A percentile compares a stretch with the other conserved stretches of the same genome.
Conservation (phyloP, 805 yeast species). For the Nakazawaea laoshanensis region DNA sequence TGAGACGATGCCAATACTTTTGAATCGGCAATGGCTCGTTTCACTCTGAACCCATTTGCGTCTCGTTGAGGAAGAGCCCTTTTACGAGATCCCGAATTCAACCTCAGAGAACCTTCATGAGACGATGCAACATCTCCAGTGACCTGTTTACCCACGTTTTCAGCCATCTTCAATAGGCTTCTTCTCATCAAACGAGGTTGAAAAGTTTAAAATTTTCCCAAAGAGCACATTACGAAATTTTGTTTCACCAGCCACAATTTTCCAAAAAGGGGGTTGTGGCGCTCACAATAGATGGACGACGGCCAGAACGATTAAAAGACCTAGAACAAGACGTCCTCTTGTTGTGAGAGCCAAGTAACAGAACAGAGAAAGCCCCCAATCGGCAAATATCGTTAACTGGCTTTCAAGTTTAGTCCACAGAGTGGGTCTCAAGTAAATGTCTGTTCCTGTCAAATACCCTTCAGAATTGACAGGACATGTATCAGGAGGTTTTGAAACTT, state of each 20-base stretch:
- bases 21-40: constrained; percentile 33
- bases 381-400: constrained; percentile 1
- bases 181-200: neutral
- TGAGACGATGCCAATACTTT: constrained; percentile 30
- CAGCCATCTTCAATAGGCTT: neutral
- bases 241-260: neutral
- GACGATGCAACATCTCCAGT: neutral
- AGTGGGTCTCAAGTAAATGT: constrained; percentile 18
- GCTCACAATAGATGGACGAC: neutral
- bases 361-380: neutral
- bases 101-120: constrained; percentile 1
- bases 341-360: constrained; percentile 4
- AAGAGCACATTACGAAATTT: neutral
- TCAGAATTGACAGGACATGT: constrained; percentile 15
- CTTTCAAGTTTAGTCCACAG: neutral
- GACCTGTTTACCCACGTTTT: no score
- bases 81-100: constrained; percentile 1
- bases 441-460: constrained; percentile 19
- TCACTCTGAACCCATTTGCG: constrained; percentile 37
- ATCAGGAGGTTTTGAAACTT: constrained; percentile 34
- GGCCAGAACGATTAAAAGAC: constrained; percentile 2
- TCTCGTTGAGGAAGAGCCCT: constrained; percentile 25
- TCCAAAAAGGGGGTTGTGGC: neutral
- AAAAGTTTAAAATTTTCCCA: neutral
- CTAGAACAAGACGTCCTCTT: constrained; percentile 3